phyloP scores from a whole-genome alignment of 257 asterid species.

The Ehretia macrophylla region DNA sequence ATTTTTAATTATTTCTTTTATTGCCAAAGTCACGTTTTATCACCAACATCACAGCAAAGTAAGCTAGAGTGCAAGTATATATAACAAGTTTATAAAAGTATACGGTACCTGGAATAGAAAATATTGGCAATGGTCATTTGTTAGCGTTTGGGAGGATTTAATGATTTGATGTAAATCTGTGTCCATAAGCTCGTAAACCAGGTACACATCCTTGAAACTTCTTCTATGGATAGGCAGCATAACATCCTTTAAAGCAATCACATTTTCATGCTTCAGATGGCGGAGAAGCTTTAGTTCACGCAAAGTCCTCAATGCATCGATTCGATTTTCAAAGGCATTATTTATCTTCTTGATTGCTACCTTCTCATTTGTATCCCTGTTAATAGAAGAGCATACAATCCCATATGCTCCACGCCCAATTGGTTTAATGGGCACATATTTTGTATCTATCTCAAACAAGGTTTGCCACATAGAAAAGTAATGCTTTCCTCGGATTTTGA shows the following conservation, averaged over 20 bases:
- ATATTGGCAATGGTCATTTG: constrained; percentile 66
- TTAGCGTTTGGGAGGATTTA: constrained; percentile 51
- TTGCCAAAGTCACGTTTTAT: too few species aligned
- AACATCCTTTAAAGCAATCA: constrained; percentile 56
- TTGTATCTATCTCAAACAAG: constrained; percentile 55
- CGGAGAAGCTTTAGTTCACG: constrained; percentile 64
- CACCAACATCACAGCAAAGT: too few species aligned
- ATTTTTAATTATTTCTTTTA: too few species aligned
- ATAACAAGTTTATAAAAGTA: too few species aligned
- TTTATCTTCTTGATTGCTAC: constrained; percentile 65
- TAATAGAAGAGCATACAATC: constrained; percentile 59
- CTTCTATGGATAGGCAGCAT: constrained; percentile 56
- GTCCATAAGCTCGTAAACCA: constrained; percentile 69
- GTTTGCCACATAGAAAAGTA: constrained; percentile 66
- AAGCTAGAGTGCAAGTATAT: too few species aligned
- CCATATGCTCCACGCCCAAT: constrained; percentile 74
- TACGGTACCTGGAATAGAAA: constrained; percentile 55
- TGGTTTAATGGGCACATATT: constrained; percentile 65
- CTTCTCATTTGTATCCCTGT: constrained; percentile 55
- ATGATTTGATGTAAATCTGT: constrained; percentile 64
- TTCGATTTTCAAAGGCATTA: constrained; percentile 56
- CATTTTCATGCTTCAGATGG: constrained; percentile 63
- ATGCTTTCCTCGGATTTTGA: constrained; percentile 46
- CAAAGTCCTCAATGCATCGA: constrained; percentile 59
- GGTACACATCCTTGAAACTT: constrained; percentile 57